Evolutionary conservation across 2,329 filamentous ascomycete genomes (phyloP).

Genomic region (Mycocentrospora acerina): DNA sequence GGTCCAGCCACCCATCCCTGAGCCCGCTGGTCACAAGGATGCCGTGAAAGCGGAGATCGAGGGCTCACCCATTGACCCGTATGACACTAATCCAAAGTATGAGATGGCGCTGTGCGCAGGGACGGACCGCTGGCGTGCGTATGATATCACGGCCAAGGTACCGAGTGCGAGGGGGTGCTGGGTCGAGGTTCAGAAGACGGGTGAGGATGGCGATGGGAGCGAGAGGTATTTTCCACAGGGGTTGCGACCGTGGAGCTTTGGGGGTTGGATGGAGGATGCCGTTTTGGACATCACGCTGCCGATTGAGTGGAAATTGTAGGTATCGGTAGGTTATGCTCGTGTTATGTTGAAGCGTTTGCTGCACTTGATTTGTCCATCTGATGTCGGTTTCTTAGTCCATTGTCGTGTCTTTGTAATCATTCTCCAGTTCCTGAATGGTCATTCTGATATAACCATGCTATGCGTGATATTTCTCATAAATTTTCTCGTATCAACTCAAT

Average conservation of each 20-base stretch:
- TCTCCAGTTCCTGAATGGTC: too few relatives aligned
- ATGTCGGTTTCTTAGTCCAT: not conserved
- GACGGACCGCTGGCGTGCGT: slow-evolving; percentile 28
- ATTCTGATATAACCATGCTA: too few relatives aligned
- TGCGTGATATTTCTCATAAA: too few relatives aligned
- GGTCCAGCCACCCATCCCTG: slow-evolving; percentile 28
- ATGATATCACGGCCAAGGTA: slow-evolving; percentile 18
- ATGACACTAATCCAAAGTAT: slow-evolving; percentile 20
- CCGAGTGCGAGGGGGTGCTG: slow-evolving; percentile 29
- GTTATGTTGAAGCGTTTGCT: not conserved
- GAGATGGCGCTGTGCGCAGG: slow-evolving; percentile 23
- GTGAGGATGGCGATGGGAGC: slow-evolving; percentile 2
- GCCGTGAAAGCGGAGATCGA: slow-evolving; percentile 12
- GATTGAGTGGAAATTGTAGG: slow-evolving; percentile 30
- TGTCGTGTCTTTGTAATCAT: too few relatives aligned
- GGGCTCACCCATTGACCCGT: slow-evolving; percentile 18
- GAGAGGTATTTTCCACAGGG: slow-evolving; percentile 24
- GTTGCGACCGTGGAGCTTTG: slow-evolving; percentile 24
- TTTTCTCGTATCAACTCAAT: too few relatives aligned
- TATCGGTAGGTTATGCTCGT: not conserved
- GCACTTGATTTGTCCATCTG: not conserved
- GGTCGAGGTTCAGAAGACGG: slow-evolving; percentile 17
- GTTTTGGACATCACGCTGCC: slow-evolving; percentile 22
- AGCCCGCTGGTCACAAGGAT: slow-evolving; percentile 6
- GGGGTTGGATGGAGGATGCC: slow-evolving; percentile 33